phyloP scores from a whole-genome alignment of 2,329 filamentous ascomycete species.

The Mollisiaceae sp. region DNA sequence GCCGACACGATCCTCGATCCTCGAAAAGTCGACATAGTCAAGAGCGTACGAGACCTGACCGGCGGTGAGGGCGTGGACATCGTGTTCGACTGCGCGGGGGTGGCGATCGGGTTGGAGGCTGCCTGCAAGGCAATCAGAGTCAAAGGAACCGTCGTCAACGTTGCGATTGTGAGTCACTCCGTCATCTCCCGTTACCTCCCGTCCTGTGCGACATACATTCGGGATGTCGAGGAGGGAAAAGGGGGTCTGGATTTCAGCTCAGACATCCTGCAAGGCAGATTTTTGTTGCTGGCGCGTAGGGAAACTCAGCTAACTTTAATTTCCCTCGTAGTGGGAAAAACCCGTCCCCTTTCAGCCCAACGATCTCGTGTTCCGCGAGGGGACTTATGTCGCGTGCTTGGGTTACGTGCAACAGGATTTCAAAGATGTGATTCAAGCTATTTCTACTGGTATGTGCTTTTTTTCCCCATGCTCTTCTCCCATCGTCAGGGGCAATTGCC shows the following conservation, averaged over 20 bases:
- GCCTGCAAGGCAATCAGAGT: slow-evolving; percentile 56
- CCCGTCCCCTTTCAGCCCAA: slow-evolving; percentile 58
- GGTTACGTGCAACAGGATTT: slow-evolving; percentile 51
- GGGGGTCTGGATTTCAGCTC: background rate
- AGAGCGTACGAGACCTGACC: slow-evolving; percentile 52
- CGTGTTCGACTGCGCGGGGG: slow-evolving; percentile 66
- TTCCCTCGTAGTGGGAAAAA: slow-evolving; percentile 54
- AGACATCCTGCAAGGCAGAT: background rate
- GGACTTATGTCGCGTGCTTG: slow-evolving; percentile 51
- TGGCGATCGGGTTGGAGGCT: slow-evolving; percentile 50
- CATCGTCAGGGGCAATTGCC: background rate
- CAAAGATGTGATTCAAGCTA: slow-evolving; percentile 59
- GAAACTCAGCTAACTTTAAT: background rate
- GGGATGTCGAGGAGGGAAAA: background rate
- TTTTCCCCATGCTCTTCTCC: background rate
- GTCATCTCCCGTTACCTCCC: background rate
- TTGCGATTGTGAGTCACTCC: slow-evolving; percentile 52
- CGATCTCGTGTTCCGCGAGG: slow-evolving; percentile 57
- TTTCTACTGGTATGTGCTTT: slow-evolving; percentile 43
- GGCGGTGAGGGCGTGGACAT: slow-evolving; percentile 58
- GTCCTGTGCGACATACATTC: slow-evolving; percentile 2
- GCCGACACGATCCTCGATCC: slow-evolving; percentile 61
- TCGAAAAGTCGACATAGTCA: slow-evolving; percentile 53
- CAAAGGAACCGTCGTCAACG: slow-evolving; percentile 64
- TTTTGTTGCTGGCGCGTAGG: background rate